Conservation (phyloP, 2,329 filamentous ascomycete species). For the Coniochaeta prunicola region DNA sequence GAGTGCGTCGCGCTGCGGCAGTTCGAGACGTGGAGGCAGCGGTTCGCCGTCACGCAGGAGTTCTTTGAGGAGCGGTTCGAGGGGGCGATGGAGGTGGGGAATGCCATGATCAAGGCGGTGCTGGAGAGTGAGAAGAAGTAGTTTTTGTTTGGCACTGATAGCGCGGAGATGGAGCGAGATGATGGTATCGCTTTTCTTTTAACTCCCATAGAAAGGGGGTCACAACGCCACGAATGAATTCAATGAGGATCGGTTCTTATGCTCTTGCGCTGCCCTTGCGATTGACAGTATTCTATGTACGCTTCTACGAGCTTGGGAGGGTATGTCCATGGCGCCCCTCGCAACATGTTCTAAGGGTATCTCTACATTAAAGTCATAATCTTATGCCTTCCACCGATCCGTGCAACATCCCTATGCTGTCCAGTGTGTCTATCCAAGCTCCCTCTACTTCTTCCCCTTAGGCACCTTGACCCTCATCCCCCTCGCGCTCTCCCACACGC, state of each 20-base stretch:
- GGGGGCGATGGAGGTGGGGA: conserved; percentile 80
- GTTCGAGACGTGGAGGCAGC: conserved; percentile 86
- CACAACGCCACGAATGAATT: too few species aligned
- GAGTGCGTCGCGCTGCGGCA: conserved; percentile 87
- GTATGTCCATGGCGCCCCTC: neutral
- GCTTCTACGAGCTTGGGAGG: neutral
- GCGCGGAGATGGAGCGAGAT: too few species aligned
- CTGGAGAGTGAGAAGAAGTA: conserved; percentile 62
- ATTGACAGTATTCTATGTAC: neutral
- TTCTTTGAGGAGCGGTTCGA: conserved; percentile 90
- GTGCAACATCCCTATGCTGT: neutral
- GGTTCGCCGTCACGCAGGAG: conserved; percentile 81
- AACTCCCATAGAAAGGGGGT: too few species aligned
- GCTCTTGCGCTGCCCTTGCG: neutral
- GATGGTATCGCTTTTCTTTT: too few species aligned
- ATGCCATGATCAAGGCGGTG: conserved; percentile 96
- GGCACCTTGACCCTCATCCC: conserved; percentile 32
- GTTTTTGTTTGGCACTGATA: too few species aligned
- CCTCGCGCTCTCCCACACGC: conserved; percentile 66
- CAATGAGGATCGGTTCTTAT: neutral
- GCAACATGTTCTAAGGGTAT: neutral
- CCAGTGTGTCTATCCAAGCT: too few species aligned
- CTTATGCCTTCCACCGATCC: neutral
- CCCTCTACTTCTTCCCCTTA: conserved; percentile 2
- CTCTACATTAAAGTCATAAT: neutral